Conservation (phyloP, 805 yeast species). For the Saccharomyces eubayanus region DNA sequence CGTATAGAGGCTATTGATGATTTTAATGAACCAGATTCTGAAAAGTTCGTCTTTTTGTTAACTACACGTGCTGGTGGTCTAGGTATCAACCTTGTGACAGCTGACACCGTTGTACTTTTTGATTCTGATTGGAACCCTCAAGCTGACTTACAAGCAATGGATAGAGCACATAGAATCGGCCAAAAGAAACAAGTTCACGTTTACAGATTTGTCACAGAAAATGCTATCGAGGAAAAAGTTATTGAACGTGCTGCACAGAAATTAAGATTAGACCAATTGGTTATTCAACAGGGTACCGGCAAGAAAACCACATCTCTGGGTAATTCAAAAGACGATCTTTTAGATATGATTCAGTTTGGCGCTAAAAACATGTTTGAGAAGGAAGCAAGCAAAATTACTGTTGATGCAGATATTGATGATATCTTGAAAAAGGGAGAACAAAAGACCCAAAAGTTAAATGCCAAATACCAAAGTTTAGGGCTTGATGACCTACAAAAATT, state of each 20-base stretch:
- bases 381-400: slow-evolving; percentile 25
- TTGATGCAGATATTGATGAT: slow-evolving; percentile 67
- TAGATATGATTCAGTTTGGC: slow-evolving; percentile 95
- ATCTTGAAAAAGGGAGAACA: slow-evolving; percentile 75
- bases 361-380: slow-evolving; percentile 80
- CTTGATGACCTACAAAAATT: slow-evolving; percentile 89
- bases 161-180: slow-evolving; percentile 94
- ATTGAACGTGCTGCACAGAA: slow-evolving; percentile 93
- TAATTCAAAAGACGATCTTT: slow-evolving; percentile 69
- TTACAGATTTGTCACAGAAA: slow-evolving; percentile 84
- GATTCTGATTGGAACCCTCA: slow-evolving; percentile 98
- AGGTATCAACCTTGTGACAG: slow-evolving; percentile 86
- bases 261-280: slow-evolving; percentile 82
- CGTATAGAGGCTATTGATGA: slow-evolving; percentile 89
- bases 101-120: slow-evolving; percentile 79
- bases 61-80: slow-evolving; percentile 97
- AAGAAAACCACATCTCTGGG: slow-evolving; percentile 32
- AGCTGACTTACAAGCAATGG: slow-evolving; percentile 97
- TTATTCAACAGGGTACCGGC: slow-evolving; percentile 78
- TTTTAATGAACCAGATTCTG: slow-evolving; percentile 71
- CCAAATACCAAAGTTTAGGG: slow-evolving; percentile 77
- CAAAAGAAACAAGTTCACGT: slow-evolving; percentile 93
- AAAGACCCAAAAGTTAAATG: slow-evolving; percentile 70
- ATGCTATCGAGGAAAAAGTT: slow-evolving; percentile 92
- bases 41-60: slow-evolving; percentile 71